Evolutionary conservation across 2,329 filamentous ascomycete species (phyloP).

Genomic region (Mycocentrospora acerina): DNA sequence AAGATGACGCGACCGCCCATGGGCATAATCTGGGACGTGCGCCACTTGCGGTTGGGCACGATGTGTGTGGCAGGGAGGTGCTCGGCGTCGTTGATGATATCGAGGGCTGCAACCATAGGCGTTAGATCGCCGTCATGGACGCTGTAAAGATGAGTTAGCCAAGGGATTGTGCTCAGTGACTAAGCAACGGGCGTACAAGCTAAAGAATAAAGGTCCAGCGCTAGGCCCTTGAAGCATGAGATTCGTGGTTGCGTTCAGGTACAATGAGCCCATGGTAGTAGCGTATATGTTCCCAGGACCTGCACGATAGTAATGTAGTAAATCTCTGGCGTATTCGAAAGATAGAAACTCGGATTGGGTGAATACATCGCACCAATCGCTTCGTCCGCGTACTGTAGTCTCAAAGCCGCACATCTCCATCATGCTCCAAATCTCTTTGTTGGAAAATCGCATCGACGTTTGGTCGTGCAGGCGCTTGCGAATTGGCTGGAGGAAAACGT

Average conservation of each 20-base stretch:
- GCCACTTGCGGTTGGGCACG: constrained; percentile 51
- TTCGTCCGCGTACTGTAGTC: constrained; percentile 54
- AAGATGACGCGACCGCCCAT: constrained; percentile 60
- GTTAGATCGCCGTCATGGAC: constrained; percentile 62
- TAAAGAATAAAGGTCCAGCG: constrained; percentile 56
- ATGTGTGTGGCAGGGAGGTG: constrained; percentile 52
- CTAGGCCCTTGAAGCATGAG: constrained; percentile 48
- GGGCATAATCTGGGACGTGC: constrained; percentile 57
- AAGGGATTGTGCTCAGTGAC: background rate
- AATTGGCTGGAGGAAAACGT: constrained; percentile 52
- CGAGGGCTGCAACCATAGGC: constrained; percentile 55
- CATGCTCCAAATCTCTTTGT: constrained; percentile 58
- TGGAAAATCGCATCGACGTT: constrained; percentile 47
- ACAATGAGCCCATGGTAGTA: constrained; percentile 58
- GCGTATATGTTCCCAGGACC: constrained; percentile 59
- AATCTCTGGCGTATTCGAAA: constrained; percentile 61
- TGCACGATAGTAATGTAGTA: constrained; percentile 60
- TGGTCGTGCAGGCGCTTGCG: constrained; percentile 46
- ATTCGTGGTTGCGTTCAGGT: constrained; percentile 58
- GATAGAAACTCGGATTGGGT: constrained; percentile 54
- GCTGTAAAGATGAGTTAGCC: constrained; percentile 22
- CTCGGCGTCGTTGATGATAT: constrained; percentile 48
- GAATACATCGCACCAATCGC: constrained; percentile 60
- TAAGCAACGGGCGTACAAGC: constrained; percentile 48
- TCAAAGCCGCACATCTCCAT: constrained; percentile 65